Base-by-base conservation (phyloP, 345 rosid species). In the Mercurialis annua region DNA sequence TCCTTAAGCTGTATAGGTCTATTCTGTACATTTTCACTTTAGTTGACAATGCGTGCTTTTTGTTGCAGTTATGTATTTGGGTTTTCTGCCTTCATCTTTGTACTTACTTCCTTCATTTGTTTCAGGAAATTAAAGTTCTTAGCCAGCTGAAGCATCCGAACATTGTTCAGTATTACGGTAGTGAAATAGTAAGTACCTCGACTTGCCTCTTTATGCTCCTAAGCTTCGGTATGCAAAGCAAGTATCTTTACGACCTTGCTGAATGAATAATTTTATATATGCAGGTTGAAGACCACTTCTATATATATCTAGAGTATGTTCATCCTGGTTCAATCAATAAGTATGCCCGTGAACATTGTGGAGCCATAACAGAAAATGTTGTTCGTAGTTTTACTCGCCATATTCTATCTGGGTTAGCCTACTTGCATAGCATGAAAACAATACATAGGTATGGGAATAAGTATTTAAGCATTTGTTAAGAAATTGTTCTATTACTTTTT, bases 151-250 rank as follows among this genome's bases (percentile, higher is more conserved):
- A 91, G 74, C 99, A 94, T 80, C 96, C 87, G 29, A 94, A 94
- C 74, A 94, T 91, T 67, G 99, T 94, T 79, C 99, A 91, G 82
- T 94, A 94, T 74, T 89, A 87, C 72, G 99, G 99, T 57, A 94
- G 99, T 77, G 99, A 91, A 82, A 89, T 78, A 76, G 99, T 94
- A 71, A 85, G 99, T 84, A 68, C 50, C 65, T 69, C 56, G 73
- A 54, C 66, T 62, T 76, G 59, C 62, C 6, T 38, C 21, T 42
- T 47, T 60, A 30, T 46, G 11, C n/a, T 42, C 57, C 7, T 23
- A 21, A 47, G 42, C 26, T 59, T 60, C 47, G 30, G 59, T 30
- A 2, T 70, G 29, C 54, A 50, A 31, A 62, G 31, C 46, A 52
- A 44, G 34, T 43, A 61, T 65, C 1, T 20, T 54, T 38, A 42